Base-by-base conservation (phyloP, 306 rosid genomes). In the Rosa rugosa region DNA sequence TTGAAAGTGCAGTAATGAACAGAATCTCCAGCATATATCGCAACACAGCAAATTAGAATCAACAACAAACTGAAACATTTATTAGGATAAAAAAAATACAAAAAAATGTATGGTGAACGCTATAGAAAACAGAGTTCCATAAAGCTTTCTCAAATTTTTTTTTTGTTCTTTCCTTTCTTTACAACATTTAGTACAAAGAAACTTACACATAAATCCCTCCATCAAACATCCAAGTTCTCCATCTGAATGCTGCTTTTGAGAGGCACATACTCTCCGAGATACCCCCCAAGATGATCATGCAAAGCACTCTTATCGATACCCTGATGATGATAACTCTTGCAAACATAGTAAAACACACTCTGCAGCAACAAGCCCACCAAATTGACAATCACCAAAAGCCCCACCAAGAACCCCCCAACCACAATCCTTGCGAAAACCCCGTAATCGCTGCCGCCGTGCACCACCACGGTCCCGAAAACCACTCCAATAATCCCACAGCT, bases 191-290 rank as follows among this genome's bases (percentile, higher is more conserved):
- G 62, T 53, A 23, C 51, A 57, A 56, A 77, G 6, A 75, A 84
- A 84, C 88, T 87, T 86, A 83, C 83, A 87, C 66, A 67, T 64
- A 31, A 81, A 77, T 54, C 7, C 31, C 42, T 57, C 31, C 25
- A 40, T 71, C 89, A 95, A 60, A 79, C 86, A 83, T 86, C 99
- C 86, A 93, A 62, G 78, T 90, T 87, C 66, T 95, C 99, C 99
- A 93, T 89, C 77, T 95, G 98, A 88, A 95, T 79, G 85, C 90
- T 95, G 87, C 98, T 95, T 81, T 95, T 95, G 8, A 95, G 87
- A 49, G 99, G 99, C 83, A 96, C 99, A 69, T 93, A 95, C 77
- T 95, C 99, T 16, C 99, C 99, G 20, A 95, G 99, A 76, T 96
- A 96, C 0, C 98, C 99, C 47, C 99, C 98, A 46, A 96, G 94